phyloP scores from a whole-genome alignment of 495 filamentous ascomycete genomes.

The Tuber magnatum region DNA sequence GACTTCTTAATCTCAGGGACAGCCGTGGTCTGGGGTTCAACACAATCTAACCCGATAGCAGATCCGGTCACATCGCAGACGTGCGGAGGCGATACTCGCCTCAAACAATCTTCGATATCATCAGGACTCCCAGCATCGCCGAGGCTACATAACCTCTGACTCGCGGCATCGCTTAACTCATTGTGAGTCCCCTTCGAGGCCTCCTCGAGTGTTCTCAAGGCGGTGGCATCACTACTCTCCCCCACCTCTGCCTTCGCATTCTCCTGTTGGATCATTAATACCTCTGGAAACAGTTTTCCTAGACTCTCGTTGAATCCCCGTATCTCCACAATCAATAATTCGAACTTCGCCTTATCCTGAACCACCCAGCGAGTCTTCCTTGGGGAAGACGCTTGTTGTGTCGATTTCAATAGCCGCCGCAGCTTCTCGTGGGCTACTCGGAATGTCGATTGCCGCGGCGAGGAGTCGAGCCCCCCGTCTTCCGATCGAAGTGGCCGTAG shows the following conservation, averaged over 20 bases:
- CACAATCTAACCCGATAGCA: background rate
- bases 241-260: slow-evolving; percentile 1
- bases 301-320: slow-evolving; percentile 7
- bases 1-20: background rate
- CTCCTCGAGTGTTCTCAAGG: background rate
- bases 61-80: background rate
- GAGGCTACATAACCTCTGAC: background rate
- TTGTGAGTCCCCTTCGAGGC: slow-evolving; percentile 9
- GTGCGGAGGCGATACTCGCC: background rate
- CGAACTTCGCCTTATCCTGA: slow-evolving; percentile 7
- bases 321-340: background rate
- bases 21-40: background rate
- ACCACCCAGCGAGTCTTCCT: slow-evolving; percentile 11
- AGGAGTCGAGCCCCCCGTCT: background rate
- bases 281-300: slow-evolving; percentile 2
- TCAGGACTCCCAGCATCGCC: background rate
- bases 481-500: background rate
- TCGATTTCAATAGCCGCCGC: background rate
- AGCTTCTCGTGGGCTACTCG: background rate
- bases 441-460: background rate
- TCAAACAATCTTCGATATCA: background rate
- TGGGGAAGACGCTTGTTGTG: background rate
- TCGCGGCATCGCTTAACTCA: background rate
- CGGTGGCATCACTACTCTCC: slow-evolving; percentile 5
- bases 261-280: slow-evolving; percentile 3